Conservation (phyloP, 768 basidiomycete species). For the Hygrocybe coccinea region DNA sequence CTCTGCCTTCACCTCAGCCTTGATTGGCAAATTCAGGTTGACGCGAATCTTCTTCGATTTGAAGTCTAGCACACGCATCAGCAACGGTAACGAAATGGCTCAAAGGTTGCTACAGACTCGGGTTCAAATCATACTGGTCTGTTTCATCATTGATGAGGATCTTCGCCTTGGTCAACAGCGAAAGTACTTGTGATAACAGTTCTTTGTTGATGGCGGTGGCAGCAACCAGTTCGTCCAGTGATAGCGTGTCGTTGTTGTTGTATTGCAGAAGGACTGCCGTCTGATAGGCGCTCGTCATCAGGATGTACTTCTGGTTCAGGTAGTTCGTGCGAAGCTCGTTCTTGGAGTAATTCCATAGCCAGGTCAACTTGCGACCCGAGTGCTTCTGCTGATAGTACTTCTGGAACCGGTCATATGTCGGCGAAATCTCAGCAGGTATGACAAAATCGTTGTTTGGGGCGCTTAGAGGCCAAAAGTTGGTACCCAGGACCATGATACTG, state of each 20-base stretch:
- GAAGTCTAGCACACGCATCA: constrained; percentile 49
- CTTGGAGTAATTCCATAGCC: constrained; percentile 98
- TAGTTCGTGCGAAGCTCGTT: constrained; percentile 94
- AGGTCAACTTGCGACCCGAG: constrained; percentile 90
- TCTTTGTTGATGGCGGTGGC: constrained; percentile 82
- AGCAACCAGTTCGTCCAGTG: constrained; percentile 68
- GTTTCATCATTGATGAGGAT: constrained; percentile 83
- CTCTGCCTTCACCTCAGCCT: constrained; percentile 91
- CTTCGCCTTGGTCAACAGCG: constrained; percentile 80
- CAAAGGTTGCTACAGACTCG: constrained; percentile 34
- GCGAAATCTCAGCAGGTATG: constrained; percentile 81
- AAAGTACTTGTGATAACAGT: constrained; percentile 65
- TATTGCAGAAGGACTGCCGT: constrained; percentile 93
- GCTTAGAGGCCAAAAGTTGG: constrained; percentile 92
- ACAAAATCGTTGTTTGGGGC: constrained; percentile 81
- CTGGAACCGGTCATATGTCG: constrained; percentile 87
- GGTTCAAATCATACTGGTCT: constrained; percentile 90
- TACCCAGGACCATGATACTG: constrained; percentile 88
- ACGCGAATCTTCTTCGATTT: constrained; percentile 93
- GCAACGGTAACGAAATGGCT: not conserved
- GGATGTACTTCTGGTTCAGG: constrained; percentile 89
- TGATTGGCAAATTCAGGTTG: constrained; percentile 87
- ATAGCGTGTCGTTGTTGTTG: constrained; percentile 85
- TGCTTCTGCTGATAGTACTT: constrained; percentile 93
- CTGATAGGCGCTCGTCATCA: constrained; percentile 94